phyloP scores from a whole-genome alignment of 345 rosid genomes.

The Bruguiera gymnorhiza region DNA sequence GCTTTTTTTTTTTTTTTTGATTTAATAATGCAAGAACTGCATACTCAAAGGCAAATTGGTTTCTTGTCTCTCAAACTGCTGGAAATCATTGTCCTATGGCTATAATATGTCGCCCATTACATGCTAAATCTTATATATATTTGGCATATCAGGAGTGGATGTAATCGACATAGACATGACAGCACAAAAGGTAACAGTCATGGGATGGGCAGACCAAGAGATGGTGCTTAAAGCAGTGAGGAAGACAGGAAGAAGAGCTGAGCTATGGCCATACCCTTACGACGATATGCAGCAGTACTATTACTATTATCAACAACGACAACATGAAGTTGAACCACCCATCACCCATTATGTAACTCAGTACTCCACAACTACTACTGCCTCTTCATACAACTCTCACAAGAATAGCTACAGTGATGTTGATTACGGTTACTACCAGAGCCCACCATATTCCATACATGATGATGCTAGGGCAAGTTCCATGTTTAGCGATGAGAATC shows the following conservation, averaged over 20 bases:
- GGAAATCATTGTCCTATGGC: no score
- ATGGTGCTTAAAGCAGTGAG: conserved; percentile 62
- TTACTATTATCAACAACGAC: neutral
- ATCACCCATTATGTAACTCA: conserved; percentile 4
- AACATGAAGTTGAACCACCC: neutral
- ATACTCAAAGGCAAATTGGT: no score
- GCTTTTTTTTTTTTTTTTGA: neutral
- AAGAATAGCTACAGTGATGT: conserved; percentile 46
- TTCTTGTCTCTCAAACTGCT: no score
- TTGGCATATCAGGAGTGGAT: conserved; percentile 49
- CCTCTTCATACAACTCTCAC: conserved; percentile 48
- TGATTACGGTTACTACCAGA: conserved; percentile 43
- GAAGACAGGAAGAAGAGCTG: conserved; percentile 49
- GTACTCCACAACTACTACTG: neutral
- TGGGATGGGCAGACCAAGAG: conserved; percentile 62
- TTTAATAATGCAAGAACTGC: neutral
- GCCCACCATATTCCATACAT: conserved; percentile 32
- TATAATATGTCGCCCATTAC: neutral
- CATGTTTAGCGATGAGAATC: conserved; percentile 73
- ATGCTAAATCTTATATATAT: neutral
- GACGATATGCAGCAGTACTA: conserved; percentile 29
- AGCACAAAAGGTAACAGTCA: conserved; percentile 73
- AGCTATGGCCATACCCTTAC: conserved; percentile 69
- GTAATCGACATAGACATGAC: conserved; percentile 53
- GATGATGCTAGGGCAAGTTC: conserved; percentile 37